A percentile compares a stretch with the other conserved stretches of the same genome.
Evolutionary conservation across 129 eudicot genomes (phyloP).

Genomic region (Chrysanthemum lavandulifolium): DNA sequence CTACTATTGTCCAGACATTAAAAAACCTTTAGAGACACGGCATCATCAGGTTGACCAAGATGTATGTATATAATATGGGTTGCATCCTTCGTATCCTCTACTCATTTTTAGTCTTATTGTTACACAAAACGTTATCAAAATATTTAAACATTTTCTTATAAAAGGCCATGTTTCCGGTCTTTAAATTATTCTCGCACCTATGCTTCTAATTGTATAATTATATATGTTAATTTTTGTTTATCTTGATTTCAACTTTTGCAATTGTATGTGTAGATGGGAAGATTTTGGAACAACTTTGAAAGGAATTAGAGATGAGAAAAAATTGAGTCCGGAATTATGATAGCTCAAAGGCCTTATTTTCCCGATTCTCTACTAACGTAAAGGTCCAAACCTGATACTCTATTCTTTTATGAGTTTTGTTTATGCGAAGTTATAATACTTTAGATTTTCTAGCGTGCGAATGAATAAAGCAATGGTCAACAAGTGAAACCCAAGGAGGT

Average conservation of each 20-base stretch:
- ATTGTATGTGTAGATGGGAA: slow-evolving; percentile 57
- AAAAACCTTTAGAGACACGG: too few species aligned
- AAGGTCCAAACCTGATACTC: too few species aligned
- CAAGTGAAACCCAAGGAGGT: too few species aligned
- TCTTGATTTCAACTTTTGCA: not conserved
- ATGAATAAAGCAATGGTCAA: too few species aligned
- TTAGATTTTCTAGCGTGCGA: too few species aligned
- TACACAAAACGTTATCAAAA: not conserved
- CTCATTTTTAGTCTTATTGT: slow-evolving; percentile 1
- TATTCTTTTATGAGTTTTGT: too few species aligned
- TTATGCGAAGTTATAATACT: too few species aligned
- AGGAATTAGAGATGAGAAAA: slow-evolving; percentile 62
- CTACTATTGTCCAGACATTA: too few species aligned
- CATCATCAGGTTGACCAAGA: too few species aligned
- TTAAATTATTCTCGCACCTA: too few species aligned
- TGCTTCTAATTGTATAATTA: not conserved
- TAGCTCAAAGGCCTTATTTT: slow-evolving; percentile 35
- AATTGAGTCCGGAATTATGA: slow-evolving; percentile 62
- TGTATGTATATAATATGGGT: not conserved
- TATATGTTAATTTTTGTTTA: slow-evolving; percentile 10
- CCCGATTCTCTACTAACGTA: too few species aligned
- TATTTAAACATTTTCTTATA: not conserved
- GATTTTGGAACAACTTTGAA: slow-evolving; percentile 58
- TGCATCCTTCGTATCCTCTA: slow-evolving; percentile 9
- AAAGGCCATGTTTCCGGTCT: not conserved